Percentiles rank a stretch among this genome's conserved stretches.
Conservation (phyloP, 805 yeast genomes). For the Blastobotrys terrestris region DNA sequence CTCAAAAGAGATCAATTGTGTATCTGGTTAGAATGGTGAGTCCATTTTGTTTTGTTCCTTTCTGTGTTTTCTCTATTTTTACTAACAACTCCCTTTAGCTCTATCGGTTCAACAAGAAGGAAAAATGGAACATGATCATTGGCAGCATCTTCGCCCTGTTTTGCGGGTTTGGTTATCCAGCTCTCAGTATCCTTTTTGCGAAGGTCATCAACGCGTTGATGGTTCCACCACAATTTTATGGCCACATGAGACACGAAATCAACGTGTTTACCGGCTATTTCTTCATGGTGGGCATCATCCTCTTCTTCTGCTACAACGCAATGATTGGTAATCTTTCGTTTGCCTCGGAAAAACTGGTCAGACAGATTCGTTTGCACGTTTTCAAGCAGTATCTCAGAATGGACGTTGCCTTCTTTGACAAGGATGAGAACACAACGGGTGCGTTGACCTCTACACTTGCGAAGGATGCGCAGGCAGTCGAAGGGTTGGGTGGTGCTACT, state of each 20-base stretch:
- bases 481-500: constrained; percentile 37
- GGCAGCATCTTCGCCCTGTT: constrained; percentile 25
- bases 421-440: constrained; percentile 33
- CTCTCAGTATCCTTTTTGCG: constrained; percentile 33
- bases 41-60: not conserved
- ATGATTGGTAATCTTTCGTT: constrained; percentile 22
- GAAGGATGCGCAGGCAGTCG: constrained; percentile 36
- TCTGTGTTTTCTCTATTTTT: not conserved
- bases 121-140: constrained; percentile 21
- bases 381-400: constrained; percentile 32
- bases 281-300: constrained; percentile 30
- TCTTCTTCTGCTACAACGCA: constrained; percentile 20
- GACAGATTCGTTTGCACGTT: constrained; percentile 29
- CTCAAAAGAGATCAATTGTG: constrained; percentile 5
- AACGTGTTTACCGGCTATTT: constrained; percentile 31
- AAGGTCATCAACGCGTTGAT: constrained; percentile 30
- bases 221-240: constrained; percentile 25
- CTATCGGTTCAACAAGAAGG: constrained; percentile 23
- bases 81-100: constrained; percentile 7
- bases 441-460: constrained; percentile 33
- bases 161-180: constrained; percentile 34
- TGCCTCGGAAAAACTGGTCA: constrained; percentile 30
- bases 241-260: constrained; percentile 30
- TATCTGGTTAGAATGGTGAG: constrained; percentile 12
- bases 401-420: constrained; percentile 34